phyloP scores from a whole-genome alignment of 345 rosid species.

The Iberis pinnata region DNA sequence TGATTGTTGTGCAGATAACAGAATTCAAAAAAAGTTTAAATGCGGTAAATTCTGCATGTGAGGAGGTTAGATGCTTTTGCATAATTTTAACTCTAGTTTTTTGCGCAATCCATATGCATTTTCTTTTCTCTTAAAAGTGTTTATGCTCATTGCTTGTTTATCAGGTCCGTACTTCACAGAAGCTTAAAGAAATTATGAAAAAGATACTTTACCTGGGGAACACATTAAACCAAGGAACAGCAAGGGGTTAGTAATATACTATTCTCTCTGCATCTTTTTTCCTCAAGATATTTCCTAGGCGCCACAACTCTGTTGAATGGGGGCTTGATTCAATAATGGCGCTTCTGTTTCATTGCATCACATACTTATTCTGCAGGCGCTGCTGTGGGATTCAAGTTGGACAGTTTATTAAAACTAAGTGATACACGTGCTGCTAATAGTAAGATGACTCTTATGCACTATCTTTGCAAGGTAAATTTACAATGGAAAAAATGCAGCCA shows the following conservation, averaged over 20 bases:
- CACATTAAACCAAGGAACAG: constrained; percentile 93
- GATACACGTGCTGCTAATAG: constrained; percentile 89
- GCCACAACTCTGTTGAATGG: constrained; percentile 14
- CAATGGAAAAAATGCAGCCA: background rate
- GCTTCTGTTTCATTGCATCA: background rate
- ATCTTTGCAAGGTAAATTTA: constrained; percentile 78
- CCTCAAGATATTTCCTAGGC: background rate
- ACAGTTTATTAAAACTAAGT: constrained; percentile 84
- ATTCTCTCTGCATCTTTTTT: background rate
- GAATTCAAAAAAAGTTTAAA: constrained; percentile 85
- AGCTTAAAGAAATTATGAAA: constrained; percentile 92
- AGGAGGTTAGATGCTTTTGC: constrained; percentile 57
- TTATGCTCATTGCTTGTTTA: constrained; percentile 13
- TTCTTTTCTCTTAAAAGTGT: constrained; percentile 13
- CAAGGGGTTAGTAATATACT: constrained; percentile 58
- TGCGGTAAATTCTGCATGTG: constrained; percentile 82
- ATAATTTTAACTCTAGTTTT: constrained; percentile 8
- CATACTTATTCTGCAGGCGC: constrained; percentile 54
- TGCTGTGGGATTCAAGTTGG: constrained; percentile 97
- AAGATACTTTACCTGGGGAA: constrained; percentile 87
- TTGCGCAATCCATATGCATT: constrained; percentile 8
- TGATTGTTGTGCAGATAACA: constrained; percentile 41
- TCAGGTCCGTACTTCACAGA: constrained; percentile 77
- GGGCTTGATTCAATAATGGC: constrained; percentile 4
- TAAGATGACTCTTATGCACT: constrained; percentile 99